Percentiles rank a stretch among this genome's conserved stretches.
Conservation (phyloP, 2,329 filamentous ascomycete genomes). For the Mariannaea elegans region DNA sequence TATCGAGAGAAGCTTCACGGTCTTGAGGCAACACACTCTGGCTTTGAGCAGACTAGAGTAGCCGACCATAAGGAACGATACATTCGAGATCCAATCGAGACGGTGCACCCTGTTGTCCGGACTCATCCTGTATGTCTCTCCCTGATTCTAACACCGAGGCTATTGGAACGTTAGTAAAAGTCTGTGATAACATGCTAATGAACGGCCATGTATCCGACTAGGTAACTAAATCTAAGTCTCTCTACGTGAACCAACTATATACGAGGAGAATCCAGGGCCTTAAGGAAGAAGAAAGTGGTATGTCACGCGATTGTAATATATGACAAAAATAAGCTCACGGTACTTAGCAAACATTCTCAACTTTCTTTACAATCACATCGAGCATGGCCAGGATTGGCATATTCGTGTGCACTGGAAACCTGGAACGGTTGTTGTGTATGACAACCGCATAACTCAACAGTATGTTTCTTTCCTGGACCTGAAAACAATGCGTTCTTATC, state of each 20-base stretch:
- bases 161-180: too few species aligned
- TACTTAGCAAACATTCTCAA: slow-evolving; percentile 53
- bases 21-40: slow-evolving; percentile 14
- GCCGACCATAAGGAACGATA: slow-evolving; percentile 6
- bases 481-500: too few species aligned
- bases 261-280: slow-evolving; percentile 71
- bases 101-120: slow-evolving; percentile 61
- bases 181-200: not conserved
- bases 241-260: slow-evolving; percentile 71
- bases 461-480: not conserved
- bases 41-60: slow-evolving; percentile 11
- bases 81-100: slow-evolving; percentile 28
- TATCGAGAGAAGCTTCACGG: slow-evolving; percentile 16
- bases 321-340: not conserved
- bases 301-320: slow-evolving; percentile 44
- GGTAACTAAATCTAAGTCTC: slow-evolving; percentile 52
- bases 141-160: too few species aligned
- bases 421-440: slow-evolving; percentile 68
- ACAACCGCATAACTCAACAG: slow-evolving; percentile 24
- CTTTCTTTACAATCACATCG: slow-evolving; percentile 74
- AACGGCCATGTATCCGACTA: slow-evolving; percentile 46
- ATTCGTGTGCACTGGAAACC: slow-evolving; percentile 69
- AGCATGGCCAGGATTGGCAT: slow-evolving; percentile 71
- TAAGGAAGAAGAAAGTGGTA: slow-evolving; percentile 75
- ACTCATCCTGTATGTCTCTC: slow-evolving; percentile 46